Evolutionary conservation across 805 yeast genomes (phyloP), one percentile per base, ranked within the genome.

Genomic region (Saturnispora sekii): DNA sequence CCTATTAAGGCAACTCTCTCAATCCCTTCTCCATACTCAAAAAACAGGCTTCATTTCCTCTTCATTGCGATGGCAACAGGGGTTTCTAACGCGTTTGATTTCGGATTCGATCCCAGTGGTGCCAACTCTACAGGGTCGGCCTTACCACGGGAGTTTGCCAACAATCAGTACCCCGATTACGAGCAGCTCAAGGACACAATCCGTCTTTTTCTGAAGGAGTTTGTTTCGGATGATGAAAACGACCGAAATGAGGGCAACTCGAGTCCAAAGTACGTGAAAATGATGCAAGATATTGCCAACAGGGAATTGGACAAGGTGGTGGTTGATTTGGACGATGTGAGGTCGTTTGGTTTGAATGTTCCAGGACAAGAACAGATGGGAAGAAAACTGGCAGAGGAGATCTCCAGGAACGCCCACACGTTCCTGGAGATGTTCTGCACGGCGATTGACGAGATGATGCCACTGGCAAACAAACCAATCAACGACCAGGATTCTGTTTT

Each of bases 401-500:
- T 93, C 35, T 62, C 72, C 51, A 77, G 76, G 43, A 93, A 93
- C 61, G 77, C 97, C 0, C 69, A 78, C 54, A 85, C 85, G 54
- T 90, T 81, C 58, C 64, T 78, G 18, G 97, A 90, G 55, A 58
- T 93, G 26, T 83, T 94, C 58, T 72, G 86, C 41, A 66, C 69
- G 40, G 80, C 79, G 12, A 76, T 86, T 37, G 99, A 93, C 64
- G 79, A 77, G 40, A 62, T 86, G 47, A 74, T 90, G 76, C 98
- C 98, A 0, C 73, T 72, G 50, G 90, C 97, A n/a, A 81, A 93
- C 2, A 77, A 73, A 41, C 89, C 84, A 48, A 70, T 90, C 43
- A 68, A 79, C 38, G 85, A 83, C 60, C 78, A 79, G 53, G 96
- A 87, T 61, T 95, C 86, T 53, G 97, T 93, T 10, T 67, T 93